Evolutionary conservation across 306 rosid species (phyloP), one percentile per base, ranked within the genome.

Genomic region (Fragaria vesca): DNA sequence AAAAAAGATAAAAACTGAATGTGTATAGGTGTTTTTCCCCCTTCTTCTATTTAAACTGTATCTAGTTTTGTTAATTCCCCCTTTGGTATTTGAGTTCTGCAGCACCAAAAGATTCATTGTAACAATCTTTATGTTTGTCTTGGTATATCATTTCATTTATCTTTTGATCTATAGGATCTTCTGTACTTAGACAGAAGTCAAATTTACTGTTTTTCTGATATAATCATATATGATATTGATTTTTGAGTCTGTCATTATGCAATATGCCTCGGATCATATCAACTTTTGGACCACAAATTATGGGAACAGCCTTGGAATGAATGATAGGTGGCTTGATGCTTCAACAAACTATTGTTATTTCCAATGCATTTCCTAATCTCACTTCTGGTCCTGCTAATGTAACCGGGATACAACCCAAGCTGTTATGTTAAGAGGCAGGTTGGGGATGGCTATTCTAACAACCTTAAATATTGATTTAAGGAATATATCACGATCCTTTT

Each of bases 1-100:
- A 90, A 85, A 79, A 91, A 80, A 77, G 86, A 76, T 55, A 88
- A 77, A 84, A 85, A 82, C 68, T 95, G 90, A 91, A 77, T 85
- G 43, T 91, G 87, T 95, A 91, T 83, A 88, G 90, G 80, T 75
- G 81, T 74, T 78, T 28, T 3, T 21, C 48, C 51, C 65, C 30
- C 60, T 71, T 66, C 60, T 71, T 66, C 24, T 74, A 68, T 81
- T 84, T 70, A 52, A 57, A 67, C 68, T 84, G 86, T 80, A 87
- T 75, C 74, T 82, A 84, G 61, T 26, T 77, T 61, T 77, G 69
- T 71, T 66, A 66, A 63, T 79, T 73, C 82, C 78, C 71, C 65
- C 78, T 75, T 82, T 72, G 40, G 76, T 66, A 57, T 80, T 71
- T 57, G 75, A 76, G 84, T 79, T 57, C 76, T 71, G 75, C 76